Evolutionary conservation across 495 filamentous ascomycete species (phyloP).

Genomic region (Lindgomyces ingoldianus): DNA sequence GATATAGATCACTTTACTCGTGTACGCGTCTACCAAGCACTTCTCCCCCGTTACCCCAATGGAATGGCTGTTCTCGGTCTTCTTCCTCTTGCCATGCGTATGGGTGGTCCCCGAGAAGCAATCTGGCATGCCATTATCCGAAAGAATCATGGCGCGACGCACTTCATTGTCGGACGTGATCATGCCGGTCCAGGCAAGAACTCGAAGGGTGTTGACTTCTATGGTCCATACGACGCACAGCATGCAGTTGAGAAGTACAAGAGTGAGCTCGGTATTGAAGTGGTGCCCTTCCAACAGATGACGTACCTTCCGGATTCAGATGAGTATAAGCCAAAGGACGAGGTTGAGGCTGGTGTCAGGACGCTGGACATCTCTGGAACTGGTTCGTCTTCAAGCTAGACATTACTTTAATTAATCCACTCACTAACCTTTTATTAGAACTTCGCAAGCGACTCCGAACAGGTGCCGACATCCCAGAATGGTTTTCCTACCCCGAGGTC

Average conservation of each 20-base stretch:
- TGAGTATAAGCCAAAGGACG: slow-evolving; percentile 89
- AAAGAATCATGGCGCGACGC: slow-evolving; percentile 98
- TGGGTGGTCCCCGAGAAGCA: slow-evolving; percentile 97
- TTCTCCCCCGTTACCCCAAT: slow-evolving; percentile 96
- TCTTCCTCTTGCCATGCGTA: slow-evolving; percentile 94
- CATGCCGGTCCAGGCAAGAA: slow-evolving; percentile 97
- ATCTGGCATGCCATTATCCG: slow-evolving; percentile 99
- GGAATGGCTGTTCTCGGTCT: slow-evolving; percentile 98
- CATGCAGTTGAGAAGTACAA: slow-evolving; percentile 95
- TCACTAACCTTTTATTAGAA: too few species aligned
- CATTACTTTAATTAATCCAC: background rate
- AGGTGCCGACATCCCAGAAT: slow-evolving; percentile 92
- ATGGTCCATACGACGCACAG: slow-evolving; percentile 98
- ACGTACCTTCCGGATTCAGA: slow-evolving; percentile 96
- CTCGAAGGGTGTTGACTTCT: slow-evolving; percentile 93
- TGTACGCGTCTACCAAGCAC: slow-evolving; percentile 95
- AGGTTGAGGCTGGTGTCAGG: slow-evolving; percentile 78
- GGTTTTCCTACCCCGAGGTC: slow-evolving; percentile 99
- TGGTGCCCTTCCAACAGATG: slow-evolving; percentile 99
- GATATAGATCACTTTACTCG: slow-evolving; percentile 99
- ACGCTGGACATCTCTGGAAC: slow-evolving; percentile 97
- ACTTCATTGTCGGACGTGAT: slow-evolving; percentile 98
- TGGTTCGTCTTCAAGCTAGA: slow-evolving; percentile 34
- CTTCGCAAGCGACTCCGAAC: slow-evolving; percentile 85
- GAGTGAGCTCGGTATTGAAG: slow-evolving; percentile 94